Conservation (phyloP, 139 green algal species). For the Chlamydomonas schloesseri region DNA sequence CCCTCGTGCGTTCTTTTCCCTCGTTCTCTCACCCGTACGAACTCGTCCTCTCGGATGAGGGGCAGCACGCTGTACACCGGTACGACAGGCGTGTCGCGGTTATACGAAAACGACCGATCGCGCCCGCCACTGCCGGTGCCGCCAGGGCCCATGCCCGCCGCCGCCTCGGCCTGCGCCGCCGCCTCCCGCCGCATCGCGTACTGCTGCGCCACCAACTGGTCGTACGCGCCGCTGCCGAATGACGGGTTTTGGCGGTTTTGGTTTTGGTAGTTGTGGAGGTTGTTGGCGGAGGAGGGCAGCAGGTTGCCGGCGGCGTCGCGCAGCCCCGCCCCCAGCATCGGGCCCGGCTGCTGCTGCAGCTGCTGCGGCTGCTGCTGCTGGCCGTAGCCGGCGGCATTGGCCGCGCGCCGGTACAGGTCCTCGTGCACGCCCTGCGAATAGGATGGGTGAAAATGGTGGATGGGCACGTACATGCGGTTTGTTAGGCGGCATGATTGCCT, state of each 20-base stretch:
- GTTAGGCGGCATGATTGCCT: no score
- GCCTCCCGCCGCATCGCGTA: background rate
- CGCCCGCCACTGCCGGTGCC: background rate
- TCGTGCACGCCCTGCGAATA: constrained; percentile 23
- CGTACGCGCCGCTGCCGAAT: background rate
- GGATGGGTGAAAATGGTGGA: no score
- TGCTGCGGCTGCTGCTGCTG: background rate
- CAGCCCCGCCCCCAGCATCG: background rate
- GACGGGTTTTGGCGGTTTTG: background rate
- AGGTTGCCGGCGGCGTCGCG: constrained; percentile 1
- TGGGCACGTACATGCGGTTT: background rate
- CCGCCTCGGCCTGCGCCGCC: background rate
- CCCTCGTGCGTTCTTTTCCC: no score
- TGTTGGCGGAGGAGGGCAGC: background rate
- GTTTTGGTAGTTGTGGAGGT: background rate
- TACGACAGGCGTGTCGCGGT: constrained; percentile 43
- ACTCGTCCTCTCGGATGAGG: constrained; percentile 49
- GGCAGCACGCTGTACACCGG: constrained; percentile 59
- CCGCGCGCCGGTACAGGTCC: background rate
- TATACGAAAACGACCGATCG: constrained; percentile 17
- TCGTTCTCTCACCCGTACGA: constrained; percentile 32
- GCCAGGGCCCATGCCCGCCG: background rate
- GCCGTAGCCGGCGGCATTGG: background rate
- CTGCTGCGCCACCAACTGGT: background rate
- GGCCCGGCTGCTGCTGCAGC: background rate